Base-by-base conservation (phyloP, 352 stramenopile species). In the Phytopythium vexans region DNA sequence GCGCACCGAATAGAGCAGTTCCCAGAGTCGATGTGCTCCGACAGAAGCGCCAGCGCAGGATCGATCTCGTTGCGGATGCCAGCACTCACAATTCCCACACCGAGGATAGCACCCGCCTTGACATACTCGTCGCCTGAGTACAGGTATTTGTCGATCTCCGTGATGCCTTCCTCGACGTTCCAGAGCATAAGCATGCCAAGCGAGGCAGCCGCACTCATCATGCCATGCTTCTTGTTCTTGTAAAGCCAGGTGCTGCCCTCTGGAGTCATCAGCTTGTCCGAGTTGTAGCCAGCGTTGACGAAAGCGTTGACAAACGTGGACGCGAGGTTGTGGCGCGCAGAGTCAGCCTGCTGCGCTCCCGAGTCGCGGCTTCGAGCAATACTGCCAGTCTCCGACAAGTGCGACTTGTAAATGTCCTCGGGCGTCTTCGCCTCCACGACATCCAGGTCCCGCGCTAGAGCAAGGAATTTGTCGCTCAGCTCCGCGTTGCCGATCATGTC, bases 141-240 rank as follows among this genome's bases (percentile, higher is more conserved):
- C 40, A 99, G 78, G 67, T 98, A 99, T 81, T 99, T 99, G 68
- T 99, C 97, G 72, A 99, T 99, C 63, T 98, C 87, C 51, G 96
- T 99, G 55, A 99, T 89, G 21, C 97, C 97, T 77, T 99, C 97
- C 71, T 99, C 97, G 4, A 99, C 95, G 72, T 99, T 99, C 97
- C 97, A 99, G 3, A 99, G 77, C 68, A 99, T 92, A 49, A 99
- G 97, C 58, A 98, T 92, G 49, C 97, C 97, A 33, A 99, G 77
- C 38, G 96, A 99, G 11, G 97, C 97, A 2, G 97, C 95, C 0
- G 97, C 97, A 52, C 92, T 97, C 78, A 99, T 97, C 97, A 99
- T 99, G 49, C 97, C 97, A 62, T 99, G 96, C 73, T 99, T 98
- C 72, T 99, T 99, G 86, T 99, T 99, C 76, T 99, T 99, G 82